These are phyloP conservation scores for Angomonas ambiguus DNA, from an alignment of 208 protist genomes.

Conservation along the genomic window DNA sequence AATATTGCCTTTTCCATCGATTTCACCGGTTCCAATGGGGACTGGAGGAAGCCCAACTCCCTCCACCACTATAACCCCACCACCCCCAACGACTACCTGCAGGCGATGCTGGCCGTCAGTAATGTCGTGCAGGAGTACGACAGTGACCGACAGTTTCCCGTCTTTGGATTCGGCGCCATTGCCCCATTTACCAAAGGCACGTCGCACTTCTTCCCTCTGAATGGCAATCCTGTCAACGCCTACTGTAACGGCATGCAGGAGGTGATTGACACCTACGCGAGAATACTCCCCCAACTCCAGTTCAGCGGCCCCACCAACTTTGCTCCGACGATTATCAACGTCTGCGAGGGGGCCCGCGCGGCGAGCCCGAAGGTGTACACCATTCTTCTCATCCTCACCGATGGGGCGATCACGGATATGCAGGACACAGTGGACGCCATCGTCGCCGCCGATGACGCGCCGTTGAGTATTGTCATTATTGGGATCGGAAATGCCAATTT, in stretches of 20 bases:
- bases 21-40: constrained; percentile 65
- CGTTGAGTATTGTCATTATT: constrained; percentile 91
- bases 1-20: constrained; percentile 70
- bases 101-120: constrained; percentile 34
- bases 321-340: constrained; percentile 23
- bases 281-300: constrained; percentile 22
- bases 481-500: constrained; percentile 89
- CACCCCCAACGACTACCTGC: constrained; percentile 38
- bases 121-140: constrained; percentile 49
- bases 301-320: constrained; percentile 76
- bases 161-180: constrained; percentile 37
- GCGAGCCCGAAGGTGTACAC: constrained; percentile 46
- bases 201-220: constrained; percentile 54
- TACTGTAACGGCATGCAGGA: constrained; percentile 52
- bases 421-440: constrained; percentile 72
- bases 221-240: constrained; percentile 24
- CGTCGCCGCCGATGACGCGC: constrained; percentile 58
- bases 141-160: constrained; percentile 39
- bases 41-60: constrained; percentile 36
- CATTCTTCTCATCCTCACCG: constrained; percentile 88
- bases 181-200: constrained; percentile 31
- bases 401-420: constrained; percentile 86
- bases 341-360: constrained; percentile 23
- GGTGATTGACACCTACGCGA: constrained; percentile 45
- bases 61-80: constrained; percentile 46